Percentiles rank a stretch among this genome's conserved stretches.
Conservation (phyloP, 1,139 yeast species). For the Debaryomyces nepalensis region DNA sequence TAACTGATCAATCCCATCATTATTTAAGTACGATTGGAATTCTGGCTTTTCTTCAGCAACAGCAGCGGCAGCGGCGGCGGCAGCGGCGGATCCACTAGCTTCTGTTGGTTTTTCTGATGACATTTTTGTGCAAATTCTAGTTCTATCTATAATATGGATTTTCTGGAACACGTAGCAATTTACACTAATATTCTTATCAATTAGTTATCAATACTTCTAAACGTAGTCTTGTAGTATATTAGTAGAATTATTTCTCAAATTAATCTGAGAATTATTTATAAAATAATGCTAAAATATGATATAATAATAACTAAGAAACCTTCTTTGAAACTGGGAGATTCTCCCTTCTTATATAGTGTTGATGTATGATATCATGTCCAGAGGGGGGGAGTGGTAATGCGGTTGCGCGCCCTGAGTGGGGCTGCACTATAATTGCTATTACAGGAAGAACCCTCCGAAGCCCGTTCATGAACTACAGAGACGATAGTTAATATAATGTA, state of each 20-base stretch:
- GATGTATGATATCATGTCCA: conserved; percentile 6
- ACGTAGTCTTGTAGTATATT: neutral
- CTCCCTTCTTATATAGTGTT: conserved; percentile 5
- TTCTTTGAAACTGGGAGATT: conserved; percentile 1
- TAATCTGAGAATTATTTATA: neutral
- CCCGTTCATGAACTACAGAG: no score
- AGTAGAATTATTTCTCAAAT: neutral
- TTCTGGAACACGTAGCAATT: conserved; percentile 1
- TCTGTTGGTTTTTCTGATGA: conserved; percentile 11
- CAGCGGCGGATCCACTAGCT: conserved; percentile 15
- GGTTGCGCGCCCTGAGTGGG: conserved; percentile 9
- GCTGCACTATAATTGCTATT: conserved; percentile 12
- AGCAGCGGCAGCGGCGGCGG: conserved; percentile 15
- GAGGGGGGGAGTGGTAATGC: conserved; percentile 6
- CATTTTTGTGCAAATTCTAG: conserved; percentile 6
- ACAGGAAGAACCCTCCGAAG: neutral
- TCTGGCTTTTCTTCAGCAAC: conserved; percentile 22
- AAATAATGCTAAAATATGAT: neutral
- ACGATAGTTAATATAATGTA: no score
- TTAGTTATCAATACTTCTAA: neutral
- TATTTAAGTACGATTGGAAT: conserved; percentile 63
- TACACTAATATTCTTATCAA: neutral
- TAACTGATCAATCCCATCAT: conserved; percentile 71
- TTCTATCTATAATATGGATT: conserved; percentile 1
- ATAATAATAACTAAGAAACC: neutral